phyloP scores from a whole-genome alignment of 2,329 filamentous ascomycete species.

The Aureobasidium sp. region DNA sequence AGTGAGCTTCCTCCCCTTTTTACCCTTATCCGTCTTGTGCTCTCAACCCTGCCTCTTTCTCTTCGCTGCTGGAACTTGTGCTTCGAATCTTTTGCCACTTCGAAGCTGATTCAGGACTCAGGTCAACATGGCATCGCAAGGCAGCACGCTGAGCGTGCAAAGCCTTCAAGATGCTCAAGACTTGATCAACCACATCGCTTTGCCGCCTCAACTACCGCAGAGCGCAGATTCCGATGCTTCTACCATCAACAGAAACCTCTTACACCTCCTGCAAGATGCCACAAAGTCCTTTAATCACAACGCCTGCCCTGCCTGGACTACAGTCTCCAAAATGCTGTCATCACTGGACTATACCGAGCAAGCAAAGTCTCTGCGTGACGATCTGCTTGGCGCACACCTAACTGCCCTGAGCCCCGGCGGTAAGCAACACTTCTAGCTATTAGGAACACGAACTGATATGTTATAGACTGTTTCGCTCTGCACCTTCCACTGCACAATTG shows the following conservation, averaged over 20 bases:
- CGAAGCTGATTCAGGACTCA: not conserved
- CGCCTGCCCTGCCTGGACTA: not conserved
- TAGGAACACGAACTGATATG: not conserved
- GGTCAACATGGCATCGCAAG: not conserved
- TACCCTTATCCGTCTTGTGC: not conserved
- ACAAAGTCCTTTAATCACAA: not conserved
- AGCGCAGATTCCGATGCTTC: not conserved
- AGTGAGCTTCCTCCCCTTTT: not conserved
- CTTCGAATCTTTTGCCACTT: not conserved
- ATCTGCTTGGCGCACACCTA: not conserved
- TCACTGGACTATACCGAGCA: not conserved
- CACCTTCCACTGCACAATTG: conserved; percentile 8
- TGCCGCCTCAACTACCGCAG: conserved; percentile 10
- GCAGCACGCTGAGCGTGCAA: not conserved
- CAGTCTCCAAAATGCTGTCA: not conserved
- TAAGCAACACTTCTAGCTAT: not conserved
- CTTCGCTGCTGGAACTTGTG: not conserved
- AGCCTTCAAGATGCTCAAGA: not conserved
- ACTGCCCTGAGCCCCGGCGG: not conserved
- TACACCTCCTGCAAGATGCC: not conserved
- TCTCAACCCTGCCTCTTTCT: not conserved
- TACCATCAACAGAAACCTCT: not conserved
- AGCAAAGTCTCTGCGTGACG: not conserved
- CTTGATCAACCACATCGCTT: conserved; percentile 5
- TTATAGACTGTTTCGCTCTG: not conserved